phyloP scores from a whole-genome alignment of 768 basidiomycete species.

The Mycena vulgaris region DNA sequence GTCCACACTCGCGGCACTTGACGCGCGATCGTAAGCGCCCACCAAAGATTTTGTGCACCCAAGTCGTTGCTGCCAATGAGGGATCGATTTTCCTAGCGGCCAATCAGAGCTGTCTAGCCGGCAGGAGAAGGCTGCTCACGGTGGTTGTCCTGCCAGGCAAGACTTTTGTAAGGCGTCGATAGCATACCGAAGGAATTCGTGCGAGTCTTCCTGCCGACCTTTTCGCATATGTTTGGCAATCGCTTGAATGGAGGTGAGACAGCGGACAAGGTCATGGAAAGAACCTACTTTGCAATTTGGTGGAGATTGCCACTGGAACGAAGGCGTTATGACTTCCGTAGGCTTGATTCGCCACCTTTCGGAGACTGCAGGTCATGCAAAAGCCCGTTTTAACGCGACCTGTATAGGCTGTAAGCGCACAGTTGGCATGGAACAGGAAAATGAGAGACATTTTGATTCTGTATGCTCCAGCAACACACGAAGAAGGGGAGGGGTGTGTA shows the following conservation, averaged over 20 bases:
- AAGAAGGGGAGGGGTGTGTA: constrained; percentile 93
- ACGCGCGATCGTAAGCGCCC: constrained; percentile 94
- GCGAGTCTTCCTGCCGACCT: constrained; percentile 97
- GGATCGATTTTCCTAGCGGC: constrained; percentile 74
- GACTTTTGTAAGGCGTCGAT: constrained; percentile 93
- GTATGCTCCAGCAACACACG: constrained; percentile 69
- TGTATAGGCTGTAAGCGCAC: constrained; percentile 41
- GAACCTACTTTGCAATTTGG: constrained; percentile 77
- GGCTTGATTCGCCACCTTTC: constrained; percentile 68
- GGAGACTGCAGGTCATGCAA: constrained; percentile 87
- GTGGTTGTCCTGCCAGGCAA: constrained; percentile 78
- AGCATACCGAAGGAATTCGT: constrained; percentile 96
- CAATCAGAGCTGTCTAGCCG: constrained; percentile 3
- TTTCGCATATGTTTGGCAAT: constrained; percentile 93
- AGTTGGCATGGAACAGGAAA: constrained; percentile 8
- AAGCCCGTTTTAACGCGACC: constrained; percentile 67
- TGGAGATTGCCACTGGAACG: constrained; percentile 75
- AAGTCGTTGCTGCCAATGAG: constrained; percentile 87
- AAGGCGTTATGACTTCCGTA: constrained; percentile 66
- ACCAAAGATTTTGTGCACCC: constrained; percentile 96
- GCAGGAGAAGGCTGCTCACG: constrained; percentile 62
- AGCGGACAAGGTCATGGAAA: background rate
- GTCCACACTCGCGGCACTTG: constrained; percentile 82
- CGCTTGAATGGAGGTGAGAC: constrained; percentile 58
- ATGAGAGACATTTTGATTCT: constrained; percentile 72